These are phyloP conservation scores for Golubevia pallescens DNA, from an alignment of 1,284 basidiomycete species.

Conservation along the genomic window DNA sequence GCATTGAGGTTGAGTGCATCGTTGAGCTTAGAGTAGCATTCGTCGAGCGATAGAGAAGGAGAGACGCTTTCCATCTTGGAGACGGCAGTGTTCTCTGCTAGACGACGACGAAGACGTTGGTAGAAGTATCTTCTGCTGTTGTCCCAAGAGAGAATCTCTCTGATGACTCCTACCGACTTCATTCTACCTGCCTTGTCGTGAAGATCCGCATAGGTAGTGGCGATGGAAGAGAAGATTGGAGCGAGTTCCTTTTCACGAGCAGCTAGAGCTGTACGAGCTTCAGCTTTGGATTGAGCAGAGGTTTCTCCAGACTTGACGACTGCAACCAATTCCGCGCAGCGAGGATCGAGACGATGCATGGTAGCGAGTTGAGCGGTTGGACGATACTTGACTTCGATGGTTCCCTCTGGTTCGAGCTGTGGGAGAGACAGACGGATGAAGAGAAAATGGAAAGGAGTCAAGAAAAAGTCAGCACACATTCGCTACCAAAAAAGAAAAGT, in stretches of 20 bases:
- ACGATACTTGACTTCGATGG: constrained; percentile 80
- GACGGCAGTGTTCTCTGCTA: too few relatives aligned
- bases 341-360: constrained; percentile 91
- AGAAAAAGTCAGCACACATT: background rate
- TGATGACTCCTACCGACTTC: constrained; percentile 89
- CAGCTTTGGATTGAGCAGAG: constrained; percentile 75
- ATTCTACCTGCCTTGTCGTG: constrained; percentile 95
- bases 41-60: too few relatives aligned
- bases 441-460: background rate
- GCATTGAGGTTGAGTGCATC: constrained; percentile 6
- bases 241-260: constrained; percentile 81
- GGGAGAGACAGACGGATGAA: background rate
- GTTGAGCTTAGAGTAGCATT: too few relatives aligned
- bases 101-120: constrained; percentile 79
- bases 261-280: constrained; percentile 76
- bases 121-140: constrained; percentile 77
- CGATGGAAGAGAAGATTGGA: constrained; percentile 91
- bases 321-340: constrained; percentile 81
- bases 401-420: constrained; percentile 83
- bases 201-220: constrained; percentile 92
- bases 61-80: too few relatives aligned
- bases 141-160: constrained; percentile 72
- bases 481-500: too few relatives aligned
- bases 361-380: constrained; percentile 80
- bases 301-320: constrained; percentile 67